These are phyloP conservation scores for Alternaria sp. DNA, from an alignment of 2,329 filamentous ascomycete species.

Conservation along the genomic window DNA sequence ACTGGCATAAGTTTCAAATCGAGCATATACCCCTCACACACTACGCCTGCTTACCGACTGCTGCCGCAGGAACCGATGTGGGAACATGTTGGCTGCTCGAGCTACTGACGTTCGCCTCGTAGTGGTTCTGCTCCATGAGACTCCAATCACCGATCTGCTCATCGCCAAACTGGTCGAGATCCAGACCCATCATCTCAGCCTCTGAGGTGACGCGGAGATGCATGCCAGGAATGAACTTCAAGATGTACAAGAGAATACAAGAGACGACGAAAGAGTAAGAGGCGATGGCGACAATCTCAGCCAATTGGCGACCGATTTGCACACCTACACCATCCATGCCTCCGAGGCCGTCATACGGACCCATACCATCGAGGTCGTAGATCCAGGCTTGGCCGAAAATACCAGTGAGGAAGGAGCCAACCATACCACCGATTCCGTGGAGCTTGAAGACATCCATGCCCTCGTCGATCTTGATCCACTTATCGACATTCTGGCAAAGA, in stretches of 20 bases:
- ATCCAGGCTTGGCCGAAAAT: conserved; percentile 63
- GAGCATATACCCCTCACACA: not conserved
- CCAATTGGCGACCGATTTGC: conserved; percentile 64
- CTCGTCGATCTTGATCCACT: conserved; percentile 64
- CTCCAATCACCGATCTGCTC: conserved; percentile 65
- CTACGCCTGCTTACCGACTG: conserved; percentile 19
- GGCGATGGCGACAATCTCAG: conserved; percentile 63
- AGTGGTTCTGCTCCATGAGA: conserved; percentile 44
- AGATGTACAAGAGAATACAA: conserved; percentile 59
- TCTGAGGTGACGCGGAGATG: conserved; percentile 64
- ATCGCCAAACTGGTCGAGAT: conserved; percentile 65
- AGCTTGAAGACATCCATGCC: conserved; percentile 68
- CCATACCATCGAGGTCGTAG: conserved; percentile 59
- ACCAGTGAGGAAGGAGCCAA: conserved; percentile 65
- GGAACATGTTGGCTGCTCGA: conserved; percentile 34
- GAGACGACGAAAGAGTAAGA: conserved; percentile 63
- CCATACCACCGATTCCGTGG: conserved; percentile 65
- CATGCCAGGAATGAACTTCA: conserved; percentile 65
- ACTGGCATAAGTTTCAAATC: not conserved
- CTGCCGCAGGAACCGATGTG: conserved; percentile 1
- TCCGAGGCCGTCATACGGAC: conserved; percentile 55
- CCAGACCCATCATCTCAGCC: conserved; percentile 63
- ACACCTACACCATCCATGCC: conserved; percentile 64
- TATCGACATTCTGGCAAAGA: conserved; percentile 60
- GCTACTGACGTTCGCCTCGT: conserved; percentile 29